A percentile compares a stretch with the other conserved stretches of the same genome.
Evolutionary conservation across 1,284 basidiomycete species (phyloP).

Genomic region (Lentinula novae-zelandiae): DNA sequence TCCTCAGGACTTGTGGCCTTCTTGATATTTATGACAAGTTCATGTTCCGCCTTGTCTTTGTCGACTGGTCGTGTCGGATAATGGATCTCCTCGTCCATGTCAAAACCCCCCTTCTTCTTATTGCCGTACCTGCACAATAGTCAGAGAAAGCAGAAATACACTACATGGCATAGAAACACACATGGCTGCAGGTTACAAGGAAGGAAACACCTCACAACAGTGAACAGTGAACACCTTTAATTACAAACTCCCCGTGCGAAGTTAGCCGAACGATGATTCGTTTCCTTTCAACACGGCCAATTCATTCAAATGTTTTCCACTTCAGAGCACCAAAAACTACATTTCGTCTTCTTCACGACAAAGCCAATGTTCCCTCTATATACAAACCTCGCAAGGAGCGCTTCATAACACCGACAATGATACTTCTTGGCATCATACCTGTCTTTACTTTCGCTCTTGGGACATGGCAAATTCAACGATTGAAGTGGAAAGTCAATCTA

Average conservation of each 20-base stretch:
- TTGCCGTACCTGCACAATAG: slow-evolving; percentile 28
- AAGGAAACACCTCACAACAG: not conserved
- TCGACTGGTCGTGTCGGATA: slow-evolving; percentile 95
- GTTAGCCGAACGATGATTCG: slow-evolving; percentile 8
- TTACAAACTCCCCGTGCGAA: not conserved
- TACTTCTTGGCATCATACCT: slow-evolving; percentile 84
- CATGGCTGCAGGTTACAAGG: slow-evolving; percentile 2
- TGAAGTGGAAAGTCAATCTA: slow-evolving; percentile 93
- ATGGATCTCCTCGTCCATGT: slow-evolving; percentile 77
- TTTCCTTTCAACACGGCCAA: slow-evolving; percentile 9
- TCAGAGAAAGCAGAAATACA: not conserved
- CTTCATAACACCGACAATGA: slow-evolving; percentile 68
- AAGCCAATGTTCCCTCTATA: slow-evolving; percentile 32
- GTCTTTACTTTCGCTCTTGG: slow-evolving; percentile 91
- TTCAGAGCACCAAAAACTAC: slow-evolving; percentile 3
- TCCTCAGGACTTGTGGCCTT: slow-evolving; percentile 94
- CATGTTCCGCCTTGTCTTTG: slow-evolving; percentile 93
- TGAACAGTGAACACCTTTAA: not conserved
- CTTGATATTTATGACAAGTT: slow-evolving; percentile 91
- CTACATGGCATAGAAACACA: not conserved
- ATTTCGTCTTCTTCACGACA: slow-evolving; percentile 6
- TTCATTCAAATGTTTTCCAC: not conserved
- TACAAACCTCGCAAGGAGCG: slow-evolving; percentile 57
- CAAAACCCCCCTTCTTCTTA: slow-evolving; percentile 47
- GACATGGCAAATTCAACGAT: slow-evolving; percentile 88